Percentiles rank a stretch among this genome's conserved stretches.
phyloP scores from a whole-genome alignment of 1,139 yeast species.

The Blastobotrys indianensis region DNA sequence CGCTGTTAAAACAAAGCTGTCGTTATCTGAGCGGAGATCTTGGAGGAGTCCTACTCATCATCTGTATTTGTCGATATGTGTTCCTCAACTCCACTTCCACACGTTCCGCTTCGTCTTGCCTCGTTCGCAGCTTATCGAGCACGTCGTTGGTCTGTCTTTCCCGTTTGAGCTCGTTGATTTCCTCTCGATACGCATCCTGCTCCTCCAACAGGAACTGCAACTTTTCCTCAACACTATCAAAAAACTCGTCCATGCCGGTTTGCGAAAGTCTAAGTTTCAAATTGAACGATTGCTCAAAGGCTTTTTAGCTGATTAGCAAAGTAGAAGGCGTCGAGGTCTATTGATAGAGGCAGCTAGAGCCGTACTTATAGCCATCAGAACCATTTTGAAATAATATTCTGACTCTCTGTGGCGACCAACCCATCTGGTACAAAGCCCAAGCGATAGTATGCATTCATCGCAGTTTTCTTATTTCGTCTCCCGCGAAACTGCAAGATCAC shows the following conservation, averaged over 20 bases:
- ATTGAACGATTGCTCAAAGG: no score
- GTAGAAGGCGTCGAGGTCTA: no score
- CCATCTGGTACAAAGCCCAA: no score
- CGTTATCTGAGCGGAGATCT: background rate
- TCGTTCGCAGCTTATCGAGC: background rate
- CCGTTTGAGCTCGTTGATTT: background rate
- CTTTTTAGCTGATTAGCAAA: no score
- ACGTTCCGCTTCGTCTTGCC: background rate
- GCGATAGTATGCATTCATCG: background rate
- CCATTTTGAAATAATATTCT: background rate
- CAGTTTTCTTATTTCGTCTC: background rate
- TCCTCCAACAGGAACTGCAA: background rate
- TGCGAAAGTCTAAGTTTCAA: background rate
- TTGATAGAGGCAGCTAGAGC: no score
- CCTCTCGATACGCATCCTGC: background rate
- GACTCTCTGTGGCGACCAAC: background rate
- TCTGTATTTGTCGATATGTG: background rate
- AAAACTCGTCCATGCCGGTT: slow-evolving; percentile 2
- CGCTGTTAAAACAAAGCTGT: no score
- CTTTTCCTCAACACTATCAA: background rate
- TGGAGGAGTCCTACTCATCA: slow-evolving; percentile 2
- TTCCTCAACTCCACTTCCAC: background rate
- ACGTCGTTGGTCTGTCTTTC: background rate
- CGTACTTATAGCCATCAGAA: background rate
- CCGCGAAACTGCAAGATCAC: background rate